A percentile compares a stretch with the other conserved stretches of the same genome.
Conservation (phyloP, 148 eudicot genomes). For the Rhododendron ovatum region DNA sequence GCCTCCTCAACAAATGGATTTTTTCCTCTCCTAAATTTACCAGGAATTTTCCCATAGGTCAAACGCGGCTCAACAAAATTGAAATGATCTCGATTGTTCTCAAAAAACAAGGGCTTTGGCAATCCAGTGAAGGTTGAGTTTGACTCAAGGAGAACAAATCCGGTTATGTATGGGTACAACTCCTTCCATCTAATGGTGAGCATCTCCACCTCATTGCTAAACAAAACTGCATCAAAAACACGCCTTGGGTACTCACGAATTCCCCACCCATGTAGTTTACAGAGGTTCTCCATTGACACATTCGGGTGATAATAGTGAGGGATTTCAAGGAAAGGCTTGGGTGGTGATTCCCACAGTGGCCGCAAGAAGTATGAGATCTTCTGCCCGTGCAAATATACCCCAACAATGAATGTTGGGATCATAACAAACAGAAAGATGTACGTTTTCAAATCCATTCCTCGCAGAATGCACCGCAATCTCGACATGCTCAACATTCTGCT, state of each 20-base stretch:
- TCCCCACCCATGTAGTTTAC: constrained; percentile 78
- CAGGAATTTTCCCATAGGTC: constrained; percentile 67
- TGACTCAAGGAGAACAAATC: constrained; percentile 74
- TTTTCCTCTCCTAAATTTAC: constrained; percentile 49
- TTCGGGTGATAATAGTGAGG: constrained; percentile 71
- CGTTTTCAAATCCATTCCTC: constrained; percentile 58
- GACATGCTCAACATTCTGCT: constrained; percentile 33
- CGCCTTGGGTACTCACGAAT: constrained; percentile 76
- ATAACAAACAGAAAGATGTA: constrained; percentile 51
- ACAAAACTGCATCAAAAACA: constrained; percentile 71
- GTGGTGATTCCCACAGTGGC: constrained; percentile 81
- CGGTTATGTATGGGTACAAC: constrained; percentile 58
- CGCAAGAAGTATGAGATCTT: constrained; percentile 72
- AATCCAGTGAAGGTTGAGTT: constrained; percentile 76
- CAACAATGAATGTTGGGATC: constrained; percentile 41
- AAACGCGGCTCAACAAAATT: constrained; percentile 58
- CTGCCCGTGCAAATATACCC: constrained; percentile 62
- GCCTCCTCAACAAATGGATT: constrained; percentile 85
- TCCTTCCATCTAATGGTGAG: constrained; percentile 75
- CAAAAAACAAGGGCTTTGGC: constrained; percentile 54
- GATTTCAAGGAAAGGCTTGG: constrained; percentile 58
- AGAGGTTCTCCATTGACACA: constrained; percentile 64
- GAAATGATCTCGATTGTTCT: constrained; percentile 43
- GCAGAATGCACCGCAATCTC: constrained; percentile 52
- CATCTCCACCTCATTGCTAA: constrained; percentile 66